Evolutionary conservation across 2,329 filamentous ascomycete species (phyloP), one percentile per base, ranked within the genome.

Genomic region (Phialemoniopsis sp.): DNA sequence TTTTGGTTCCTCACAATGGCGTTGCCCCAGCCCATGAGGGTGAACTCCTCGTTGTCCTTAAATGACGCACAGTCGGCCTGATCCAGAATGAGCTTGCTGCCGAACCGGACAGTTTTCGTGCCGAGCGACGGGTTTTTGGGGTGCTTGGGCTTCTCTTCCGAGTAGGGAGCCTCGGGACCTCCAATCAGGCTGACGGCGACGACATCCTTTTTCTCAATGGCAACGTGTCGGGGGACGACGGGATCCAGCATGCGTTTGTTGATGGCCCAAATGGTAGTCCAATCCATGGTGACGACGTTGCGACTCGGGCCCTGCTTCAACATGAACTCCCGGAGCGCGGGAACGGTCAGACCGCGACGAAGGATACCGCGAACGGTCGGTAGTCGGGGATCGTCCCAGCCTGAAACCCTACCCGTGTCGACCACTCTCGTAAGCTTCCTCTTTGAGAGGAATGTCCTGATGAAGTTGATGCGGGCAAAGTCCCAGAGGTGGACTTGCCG

Each of bases 11-110:
- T 78, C 17, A 93, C 85, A 49, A 89, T 78, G 12, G 86, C 88
- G 55, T 95, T 94, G 52, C 91, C 93, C 91, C 91, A 97, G 61
- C 86, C 86, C 91, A 96, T 96, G 32, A 96, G 74, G 0, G 91
- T 96, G 54, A 97, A 87, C 63, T 96, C 90, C 68, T 97, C 91
- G 56, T 26, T 26, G 44, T 85, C 74, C 52, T 80, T 85, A 66
- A 96, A 94, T 18, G 76, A 77, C 59, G 84, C 83, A 45, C 85
- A 88, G 54, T 97, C 91, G 34, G 76, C 85, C 64, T 96, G 91
- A 58, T 96, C 91, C 38, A 97, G 69, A 44, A 93, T 70, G 48
- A 96, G 72, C 46, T 82, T 76, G 41, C 77, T 76, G 57, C 85
- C 87, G 61, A 84, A 94, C 18, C 80, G 74, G 5, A 95, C 87